Base-by-base conservation (phyloP, 1,284 basidiomycete genomes). In the Heterobasidion irregulare region DNA sequence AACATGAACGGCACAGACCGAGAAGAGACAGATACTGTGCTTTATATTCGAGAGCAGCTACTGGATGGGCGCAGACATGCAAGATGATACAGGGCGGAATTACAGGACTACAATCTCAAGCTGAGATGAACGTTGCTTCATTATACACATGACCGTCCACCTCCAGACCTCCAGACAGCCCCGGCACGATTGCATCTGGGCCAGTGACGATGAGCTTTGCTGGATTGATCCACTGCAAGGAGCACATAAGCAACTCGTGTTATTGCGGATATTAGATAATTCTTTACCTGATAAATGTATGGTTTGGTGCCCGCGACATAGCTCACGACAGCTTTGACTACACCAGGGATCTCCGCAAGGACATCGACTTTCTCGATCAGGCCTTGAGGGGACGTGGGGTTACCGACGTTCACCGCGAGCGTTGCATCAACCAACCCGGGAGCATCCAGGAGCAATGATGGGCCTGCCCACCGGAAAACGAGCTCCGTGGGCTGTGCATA, bases 311-410 rank as follows among this genome's bases (percentile, higher is more conserved):
- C 90, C 41, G 93, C 88, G 35, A 93, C 92, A 63, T 94, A 94
- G 68, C 87, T 93, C 59, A 96, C 87, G 61, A 94, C 82, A 66
- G 91, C 84, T 74, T 92, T 92, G 64, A 96, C 73, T 57, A 97
- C 84, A 61, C 89, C 88, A 8, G 97, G 97, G 63, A 99, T 94
- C 75, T 99, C 95, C 4, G 90, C 94, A 15, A 99, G 79, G 1
- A 99, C 86, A 65, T 99, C 95, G 15, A 99, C 93, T 76, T 98
- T 98, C 72, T 98, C 94, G 49, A 99, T 83, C 66, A 99, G 73
- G 0, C 95, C 95, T 48, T 85, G 84, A 55, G 86, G 67, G 59
- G 72, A 68, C 59, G 72, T 61, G 62, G 71, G 65, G 62, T 70
- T 55, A 15, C 89, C 89, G n/a, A 88, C 71, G 57, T 84, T 79